Percentiles rank a stretch among this genome's conserved stretches.
phyloP scores from a whole-genome alignment of 768 basidiomycete species.

The Ramaria rubella region DNA sequence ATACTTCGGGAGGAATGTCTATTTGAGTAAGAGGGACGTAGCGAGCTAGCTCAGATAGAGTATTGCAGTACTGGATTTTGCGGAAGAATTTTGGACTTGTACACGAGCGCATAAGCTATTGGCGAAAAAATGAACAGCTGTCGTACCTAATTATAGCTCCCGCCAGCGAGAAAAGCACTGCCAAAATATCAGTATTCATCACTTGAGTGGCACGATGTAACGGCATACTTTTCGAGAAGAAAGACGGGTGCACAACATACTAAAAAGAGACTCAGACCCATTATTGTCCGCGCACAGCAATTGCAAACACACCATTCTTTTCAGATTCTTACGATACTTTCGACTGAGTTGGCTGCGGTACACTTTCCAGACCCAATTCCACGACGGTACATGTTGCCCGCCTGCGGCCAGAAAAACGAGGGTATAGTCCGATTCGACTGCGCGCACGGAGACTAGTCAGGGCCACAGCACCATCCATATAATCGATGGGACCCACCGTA shows the following conservation, averaged over 20 bases:
- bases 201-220: slow-evolving; percentile 3
- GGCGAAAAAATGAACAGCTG: background rate
- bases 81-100: slow-evolving; percentile 82
- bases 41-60: slow-evolving; percentile 69
- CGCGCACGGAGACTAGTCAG: background rate
- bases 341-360: slow-evolving; percentile 66
- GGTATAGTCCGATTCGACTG: slow-evolving; percentile 86
- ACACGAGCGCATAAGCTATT: slow-evolving; percentile 2
- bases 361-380: slow-evolving; percentile 92
- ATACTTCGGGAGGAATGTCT: slow-evolving; percentile 75
- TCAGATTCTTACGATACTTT: slow-evolving; percentile 85
- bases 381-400: slow-evolving; percentile 62
- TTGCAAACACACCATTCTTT: slow-evolving; percentile 54
- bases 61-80: slow-evolving; percentile 70
- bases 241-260: slow-evolving; percentile 84
- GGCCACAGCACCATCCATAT: slow-evolving; percentile 4
- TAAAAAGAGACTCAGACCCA: slow-evolving; percentile 22
- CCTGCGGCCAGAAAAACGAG: slow-evolving; percentile 85
- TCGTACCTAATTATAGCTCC: slow-evolving; percentile 83
- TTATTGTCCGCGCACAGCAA: background rate
- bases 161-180: slow-evolving; percentile 85
- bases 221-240: slow-evolving; percentile 75
- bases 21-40: slow-evolving; percentile 83
- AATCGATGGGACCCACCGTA: slow-evolving; percentile 54
- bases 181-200: background rate